A percentile compares a stretch with the other conserved stretches of the same genome.
phyloP scores from a whole-genome alignment of 2,329 filamentous ascomycete genomes.

The Xylaria hypoxylon region DNA sequence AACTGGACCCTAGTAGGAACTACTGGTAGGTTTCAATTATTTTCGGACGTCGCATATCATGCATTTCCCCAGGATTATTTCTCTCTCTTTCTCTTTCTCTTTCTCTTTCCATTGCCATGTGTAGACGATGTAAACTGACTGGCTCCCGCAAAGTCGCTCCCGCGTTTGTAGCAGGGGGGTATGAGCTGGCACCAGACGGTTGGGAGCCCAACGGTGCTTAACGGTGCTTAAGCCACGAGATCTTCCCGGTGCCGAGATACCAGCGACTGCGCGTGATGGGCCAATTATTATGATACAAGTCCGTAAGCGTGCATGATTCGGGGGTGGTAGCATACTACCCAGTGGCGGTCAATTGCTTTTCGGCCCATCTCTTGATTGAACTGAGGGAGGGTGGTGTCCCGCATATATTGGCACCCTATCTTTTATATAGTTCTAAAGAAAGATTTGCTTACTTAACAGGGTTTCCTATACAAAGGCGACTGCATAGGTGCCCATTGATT shows the following conservation, averaged over 20 bases:
- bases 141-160: slow-evolving; percentile 43
- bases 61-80: background rate
- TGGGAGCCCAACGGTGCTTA: slow-evolving; percentile 46
- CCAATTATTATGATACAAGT: slow-evolving; percentile 12
- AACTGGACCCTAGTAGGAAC: slow-evolving; percentile 62
- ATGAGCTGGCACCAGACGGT: slow-evolving; percentile 43
- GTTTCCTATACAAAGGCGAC: slow-evolving; percentile 7
- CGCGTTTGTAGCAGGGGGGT: slow-evolving; percentile 45
- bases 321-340: slow-evolving; percentile 13
- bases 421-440: slow-evolving; percentile 4
- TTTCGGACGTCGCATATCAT: background rate
- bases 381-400: background rate
- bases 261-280: background rate
- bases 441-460: background rate
- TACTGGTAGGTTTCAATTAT: slow-evolving; percentile 44
- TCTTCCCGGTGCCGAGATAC: background rate
- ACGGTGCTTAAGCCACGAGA: slow-evolving; percentile 13
- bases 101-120: background rate
- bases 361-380: slow-evolving; percentile 12
- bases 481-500: background rate
- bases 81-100: background rate
- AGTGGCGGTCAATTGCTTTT: background rate
- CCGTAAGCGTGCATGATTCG: slow-evolving; percentile 9
- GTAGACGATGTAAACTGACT: slow-evolving; percentile 6
- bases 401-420: slow-evolving; percentile 8